Evolutionary conservation across 2,329 filamentous ascomycete genomes (phyloP), one percentile per base, ranked within the genome.

Genomic region (Arthroderma uncinatum): DNA sequence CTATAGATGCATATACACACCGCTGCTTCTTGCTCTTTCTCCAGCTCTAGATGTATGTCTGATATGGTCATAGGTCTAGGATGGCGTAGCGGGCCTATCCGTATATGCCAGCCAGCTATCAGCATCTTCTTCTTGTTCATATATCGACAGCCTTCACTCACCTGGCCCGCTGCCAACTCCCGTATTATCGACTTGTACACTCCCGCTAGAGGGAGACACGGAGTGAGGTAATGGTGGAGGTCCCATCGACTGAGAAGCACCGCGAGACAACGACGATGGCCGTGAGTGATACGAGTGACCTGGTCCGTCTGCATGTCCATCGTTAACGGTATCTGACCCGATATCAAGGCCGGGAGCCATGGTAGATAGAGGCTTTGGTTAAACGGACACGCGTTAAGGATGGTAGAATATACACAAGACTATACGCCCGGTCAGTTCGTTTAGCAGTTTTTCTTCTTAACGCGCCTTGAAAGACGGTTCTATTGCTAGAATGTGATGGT

Each of bases 1-100:
- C 16, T 19, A 14, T 52, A 52, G 47, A 34, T 52, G 23, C 47
- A 7, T 52, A n/a, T n/a, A n/a, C n/a, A n/a, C n/a, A 93, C 91
- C 65, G 96, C 86, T 36, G 90, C 88, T 72, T 97, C 92, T 66
- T 97, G 91, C 69, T 97, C 92, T 71, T 94, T 93, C 73, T 97
- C 92, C 25, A 96, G 78, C 74, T 95, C 83, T 59, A 87, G 78
- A 71, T 96, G 90, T 60, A 97, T 78, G 70, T 97, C 92, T 2
- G 89, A 87, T 1, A 89, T 85, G 0, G 92, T 96, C 69, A 96
- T 75, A 2, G 91, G 91, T 36, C 89, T 82, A 4, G 92, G 91
- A 70, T 95, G 91, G 61, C 92, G 82, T 65, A 94, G 74, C 2
- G 92, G 91, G 0, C 86, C 87, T 57, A 82, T 16, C 47, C 30